A percentile compares a stretch with the other conserved stretches of the same genome.
Conservation (phyloP, 768 basidiomycete species). For the Leucogyrophana mollusca region DNA sequence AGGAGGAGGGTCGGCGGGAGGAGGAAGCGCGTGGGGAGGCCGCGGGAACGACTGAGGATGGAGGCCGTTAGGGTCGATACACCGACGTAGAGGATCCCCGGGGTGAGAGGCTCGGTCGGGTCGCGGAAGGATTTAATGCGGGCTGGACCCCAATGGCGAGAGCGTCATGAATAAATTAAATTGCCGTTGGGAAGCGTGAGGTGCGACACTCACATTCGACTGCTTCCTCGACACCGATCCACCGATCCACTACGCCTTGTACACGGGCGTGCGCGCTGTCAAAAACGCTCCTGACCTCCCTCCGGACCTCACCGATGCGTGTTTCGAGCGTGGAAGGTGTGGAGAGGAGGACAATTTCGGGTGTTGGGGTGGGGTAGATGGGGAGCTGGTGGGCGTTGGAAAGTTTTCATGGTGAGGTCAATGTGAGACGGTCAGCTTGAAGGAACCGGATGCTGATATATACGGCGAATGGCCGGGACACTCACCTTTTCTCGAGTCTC, state of each 20-base stretch:
- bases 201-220: conserved; percentile 82
- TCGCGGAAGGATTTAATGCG: conserved; percentile 83
- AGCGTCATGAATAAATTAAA: not conserved
- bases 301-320: conserved; percentile 71
- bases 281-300: conserved; percentile 55
- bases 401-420: not conserved
- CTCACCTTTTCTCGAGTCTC: conserved; percentile 7
- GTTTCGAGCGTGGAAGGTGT: conserved; percentile 72
- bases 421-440: not conserved
- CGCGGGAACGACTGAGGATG: conserved; percentile 78
- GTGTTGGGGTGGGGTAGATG: conserved; percentile 69
- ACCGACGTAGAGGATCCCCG: conserved; percentile 88
- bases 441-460: not conserved
- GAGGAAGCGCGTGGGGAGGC: conserved; percentile 62
- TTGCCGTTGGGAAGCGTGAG: too few species aligned
- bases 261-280: conserved; percentile 60
- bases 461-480: not conserved
- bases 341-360: conserved; percentile 71
- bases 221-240: conserved; percentile 83
- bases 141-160: conserved; percentile 37
- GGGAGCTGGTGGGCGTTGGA: conserved; percentile 55
- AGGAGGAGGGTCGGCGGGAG: conserved; percentile 77
- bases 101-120: conserved; percentile 78
- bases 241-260: conserved; percentile 70
- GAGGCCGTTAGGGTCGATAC: conserved; percentile 87